Evolutionary conservation across 2,329 filamentous ascomycete species (phyloP).

Genomic region (Pseudogymnoascus sp.): DNA sequence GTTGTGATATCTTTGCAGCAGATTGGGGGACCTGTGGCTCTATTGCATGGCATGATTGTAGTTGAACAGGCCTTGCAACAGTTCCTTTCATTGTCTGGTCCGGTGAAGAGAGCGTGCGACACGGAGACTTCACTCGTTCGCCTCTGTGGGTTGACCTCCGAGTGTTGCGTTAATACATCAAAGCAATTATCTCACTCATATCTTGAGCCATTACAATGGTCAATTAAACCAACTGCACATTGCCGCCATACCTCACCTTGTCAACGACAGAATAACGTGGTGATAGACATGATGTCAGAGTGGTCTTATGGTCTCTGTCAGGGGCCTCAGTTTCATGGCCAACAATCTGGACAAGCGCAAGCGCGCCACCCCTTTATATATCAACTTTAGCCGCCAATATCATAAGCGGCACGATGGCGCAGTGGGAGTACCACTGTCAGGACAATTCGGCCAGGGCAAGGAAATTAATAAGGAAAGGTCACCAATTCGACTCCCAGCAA

Average conservation of each 20-base stretch:
- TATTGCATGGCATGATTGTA: not conserved
- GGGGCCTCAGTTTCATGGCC: not conserved
- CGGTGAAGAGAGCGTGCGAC: not conserved
- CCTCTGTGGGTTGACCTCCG: not conserved
- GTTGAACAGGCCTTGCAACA: not conserved
- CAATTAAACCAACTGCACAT: not conserved
- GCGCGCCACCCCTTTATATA: not conserved
- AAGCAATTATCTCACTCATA: not conserved
- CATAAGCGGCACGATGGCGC: not conserved
- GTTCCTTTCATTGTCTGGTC: not conserved
- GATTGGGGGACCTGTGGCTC: not conserved
- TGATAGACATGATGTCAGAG: not conserved
- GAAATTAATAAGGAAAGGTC: not conserved
- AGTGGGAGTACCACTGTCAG: not conserved
- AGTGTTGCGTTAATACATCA: not conserved
- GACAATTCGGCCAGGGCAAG: not conserved
- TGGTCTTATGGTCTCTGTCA: not conserved
- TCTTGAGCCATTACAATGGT: not conserved
- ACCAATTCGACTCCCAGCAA: not conserved
- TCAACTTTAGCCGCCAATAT: not conserved
- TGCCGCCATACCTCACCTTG: not conserved
- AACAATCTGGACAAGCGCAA: not conserved
- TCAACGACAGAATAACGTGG: not conserved
- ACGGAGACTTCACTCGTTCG: not conserved
- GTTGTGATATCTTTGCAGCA: not conserved